phyloP scores from a whole-genome alignment of 2,329 filamentous ascomycete genomes.

The Mycocentrospora acerina region DNA sequence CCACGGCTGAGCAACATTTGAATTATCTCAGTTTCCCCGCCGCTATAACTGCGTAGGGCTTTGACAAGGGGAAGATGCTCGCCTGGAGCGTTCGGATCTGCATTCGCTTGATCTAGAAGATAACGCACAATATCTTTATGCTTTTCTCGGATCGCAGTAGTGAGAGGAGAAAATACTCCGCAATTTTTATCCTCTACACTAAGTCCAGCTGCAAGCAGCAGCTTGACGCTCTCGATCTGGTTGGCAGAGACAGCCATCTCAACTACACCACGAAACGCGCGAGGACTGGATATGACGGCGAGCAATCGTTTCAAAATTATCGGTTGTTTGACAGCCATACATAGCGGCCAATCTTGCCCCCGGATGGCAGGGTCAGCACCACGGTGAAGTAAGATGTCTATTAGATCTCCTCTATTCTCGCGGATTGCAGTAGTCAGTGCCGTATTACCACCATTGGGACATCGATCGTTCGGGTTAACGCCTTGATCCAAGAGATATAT shows the following conservation, averaged over 20 bases:
- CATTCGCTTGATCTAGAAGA: conserved; percentile 62
- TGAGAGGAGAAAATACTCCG: conserved; percentile 70
- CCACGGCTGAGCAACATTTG: conserved; percentile 64
- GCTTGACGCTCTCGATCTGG: conserved; percentile 66
- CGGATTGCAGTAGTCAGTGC: conserved; percentile 67
- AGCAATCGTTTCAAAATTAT: conserved; percentile 61
- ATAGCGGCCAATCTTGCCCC: conserved; percentile 70
- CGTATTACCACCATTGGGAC: conserved; percentile 59
- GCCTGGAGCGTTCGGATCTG: conserved; percentile 66
- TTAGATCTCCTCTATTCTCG: conserved; percentile 60
- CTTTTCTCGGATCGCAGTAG: conserved; percentile 66
- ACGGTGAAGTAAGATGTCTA: conserved; percentile 59
- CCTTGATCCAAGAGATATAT: conserved; percentile 62
- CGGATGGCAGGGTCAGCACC: conserved; percentile 64
- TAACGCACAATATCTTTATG: conserved; percentile 62
- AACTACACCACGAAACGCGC: conserved; percentile 65
- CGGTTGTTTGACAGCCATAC: conserved; percentile 66
- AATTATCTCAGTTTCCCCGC: conserved; percentile 63
- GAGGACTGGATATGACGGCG: conserved; percentile 56
- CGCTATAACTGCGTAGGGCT: conserved; percentile 61
- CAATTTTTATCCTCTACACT: conserved; percentile 72
- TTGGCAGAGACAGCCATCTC: conserved; percentile 68
- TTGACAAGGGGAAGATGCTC: conserved; percentile 73
- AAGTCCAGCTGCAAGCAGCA: conserved; percentile 64
- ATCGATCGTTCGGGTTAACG: conserved; percentile 62